These are phyloP conservation scores for Sordaria brevicollis DNA, from an alignment of 495 filamentous ascomycete species.

Conservation along the genomic window DNA sequence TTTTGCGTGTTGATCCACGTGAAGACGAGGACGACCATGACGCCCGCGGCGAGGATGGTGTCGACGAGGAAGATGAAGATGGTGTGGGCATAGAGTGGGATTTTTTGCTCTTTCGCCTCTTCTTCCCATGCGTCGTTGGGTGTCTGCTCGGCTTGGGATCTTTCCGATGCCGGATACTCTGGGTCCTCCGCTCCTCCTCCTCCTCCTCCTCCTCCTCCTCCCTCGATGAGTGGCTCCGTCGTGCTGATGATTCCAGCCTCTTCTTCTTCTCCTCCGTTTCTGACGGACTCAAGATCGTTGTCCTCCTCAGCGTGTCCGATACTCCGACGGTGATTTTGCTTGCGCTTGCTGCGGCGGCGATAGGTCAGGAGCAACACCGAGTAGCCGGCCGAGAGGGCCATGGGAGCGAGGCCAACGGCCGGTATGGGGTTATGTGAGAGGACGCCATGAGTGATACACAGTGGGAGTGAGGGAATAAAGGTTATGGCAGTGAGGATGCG, in stretches of 20 bases:
- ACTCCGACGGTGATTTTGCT: neutral
- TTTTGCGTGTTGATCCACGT: constrained; percentile 20
- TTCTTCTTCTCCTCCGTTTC: neutral
- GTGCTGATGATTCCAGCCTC: neutral
- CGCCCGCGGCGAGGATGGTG: constrained; percentile 19
- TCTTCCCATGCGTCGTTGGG: neutral
- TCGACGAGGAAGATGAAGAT: constrained; percentile 31
- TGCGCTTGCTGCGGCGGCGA: neutral
- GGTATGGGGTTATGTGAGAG: constrained; percentile 25
- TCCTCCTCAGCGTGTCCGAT: constrained; percentile 2
- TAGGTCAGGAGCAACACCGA: constrained; percentile 17
- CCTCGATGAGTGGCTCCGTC: neutral
- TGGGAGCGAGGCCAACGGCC: constrained; percentile 30
- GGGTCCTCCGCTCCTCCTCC: neutral
- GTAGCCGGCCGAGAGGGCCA: constrained; percentile 23
- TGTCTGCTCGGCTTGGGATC: neutral
- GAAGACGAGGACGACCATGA: constrained; percentile 30
- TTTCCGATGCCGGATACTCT: neutral
- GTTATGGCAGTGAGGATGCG: constrained; percentile 32
- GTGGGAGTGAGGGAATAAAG: constrained; percentile 45
- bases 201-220: constrained; percentile 8
- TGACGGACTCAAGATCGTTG: neutral
- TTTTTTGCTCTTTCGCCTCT: neutral
- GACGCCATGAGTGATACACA: constrained; percentile 31
- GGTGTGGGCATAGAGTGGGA: constrained; percentile 15